Evolutionary conservation across 169 alveolate species (phyloP).

Genomic region (Babesia ovis): DNA sequence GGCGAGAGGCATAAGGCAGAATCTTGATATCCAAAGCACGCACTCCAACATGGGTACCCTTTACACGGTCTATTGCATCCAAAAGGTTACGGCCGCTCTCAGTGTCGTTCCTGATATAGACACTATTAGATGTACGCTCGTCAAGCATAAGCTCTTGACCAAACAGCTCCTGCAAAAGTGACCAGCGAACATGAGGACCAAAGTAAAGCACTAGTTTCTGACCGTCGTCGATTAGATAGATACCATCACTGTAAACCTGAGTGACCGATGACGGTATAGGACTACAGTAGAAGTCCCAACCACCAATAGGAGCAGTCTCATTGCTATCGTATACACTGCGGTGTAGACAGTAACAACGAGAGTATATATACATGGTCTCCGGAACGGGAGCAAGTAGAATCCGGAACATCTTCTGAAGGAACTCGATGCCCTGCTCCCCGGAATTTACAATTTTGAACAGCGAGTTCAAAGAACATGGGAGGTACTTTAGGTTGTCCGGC

Average conservation of each 20-base stretch:
- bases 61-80: constrained; percentile 38
- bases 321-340: constrained; percentile 42
- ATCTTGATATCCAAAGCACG: constrained; percentile 42
- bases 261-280: constrained; percentile 74
- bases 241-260: constrained; percentile 77
- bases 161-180: constrained; percentile 48
- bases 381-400: constrained; percentile 38
- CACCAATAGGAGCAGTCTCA: constrained; percentile 29
- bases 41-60: constrained; percentile 37
- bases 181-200: constrained; percentile 73
- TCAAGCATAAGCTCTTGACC: constrained; percentile 44
- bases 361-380: constrained; percentile 62
- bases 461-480: constrained; percentile 77
- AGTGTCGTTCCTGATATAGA: constrained; percentile 11
- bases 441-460: constrained; percentile 68
- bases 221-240: constrained; percentile 80
- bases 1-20: constrained; percentile 46
- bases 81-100: constrained; percentile 39
- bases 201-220: constrained; percentile 75
- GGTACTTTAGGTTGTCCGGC: constrained; percentile 82
- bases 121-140: constrained; percentile 19
- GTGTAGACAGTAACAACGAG: constrained; percentile 52
- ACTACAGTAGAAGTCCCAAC: constrained; percentile 31
- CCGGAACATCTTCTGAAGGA: constrained; percentile 48
- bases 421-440: constrained; percentile 27